Percentiles rank a stretch among this genome's conserved stretches.
These are phyloP conservation scores for Graphilbum fragrans DNA, from an alignment of 2,329 filamentous ascomycete species.

Conservation along the genomic window DNA sequence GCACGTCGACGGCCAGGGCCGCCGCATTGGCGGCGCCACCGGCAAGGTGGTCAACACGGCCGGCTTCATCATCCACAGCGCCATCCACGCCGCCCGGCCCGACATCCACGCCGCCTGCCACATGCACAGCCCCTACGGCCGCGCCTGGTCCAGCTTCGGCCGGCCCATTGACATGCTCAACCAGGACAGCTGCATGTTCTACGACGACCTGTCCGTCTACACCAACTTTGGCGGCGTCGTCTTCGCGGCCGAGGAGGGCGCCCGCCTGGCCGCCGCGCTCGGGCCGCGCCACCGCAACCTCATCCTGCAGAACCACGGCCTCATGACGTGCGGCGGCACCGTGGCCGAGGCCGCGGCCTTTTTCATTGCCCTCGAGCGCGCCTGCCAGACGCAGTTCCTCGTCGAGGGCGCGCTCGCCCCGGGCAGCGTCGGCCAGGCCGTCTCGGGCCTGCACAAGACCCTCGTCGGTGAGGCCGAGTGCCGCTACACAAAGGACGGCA, in stretches of 20 bases:
- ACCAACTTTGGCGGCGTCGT: constrained; percentile 46
- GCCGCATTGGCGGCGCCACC: constrained; percentile 42
- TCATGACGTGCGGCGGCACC: constrained; percentile 45
- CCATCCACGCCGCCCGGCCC: constrained; percentile 50
- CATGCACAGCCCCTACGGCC: constrained; percentile 50
- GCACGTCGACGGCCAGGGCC: constrained; percentile 45
- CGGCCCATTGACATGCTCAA: constrained; percentile 56
- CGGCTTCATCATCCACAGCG: constrained; percentile 57
- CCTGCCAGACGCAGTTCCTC: constrained; percentile 53
- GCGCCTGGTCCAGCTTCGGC: constrained; percentile 55
- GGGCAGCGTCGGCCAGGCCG: no score
- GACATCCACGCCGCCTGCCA: constrained; percentile 60
- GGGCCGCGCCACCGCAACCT: constrained; percentile 33
- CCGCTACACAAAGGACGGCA: constrained; percentile 17
- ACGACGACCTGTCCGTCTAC: constrained; percentile 44
- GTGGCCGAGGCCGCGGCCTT: constrained; percentile 44
- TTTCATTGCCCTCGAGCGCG: constrained; percentile 55
- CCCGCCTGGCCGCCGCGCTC: constrained; percentile 38
- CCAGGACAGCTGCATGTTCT: constrained; percentile 43
- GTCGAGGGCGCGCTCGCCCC: constrained; percentile 40
- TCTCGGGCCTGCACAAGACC: constrained; percentile 17
- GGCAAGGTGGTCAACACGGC: constrained; percentile 53
- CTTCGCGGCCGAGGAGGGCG: constrained; percentile 40
- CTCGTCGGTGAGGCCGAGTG: constrained; percentile 29
- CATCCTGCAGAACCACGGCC: constrained; percentile 48